A percentile compares a stretch with the other conserved stretches of the same genome.
Evolutionary conservation across 768 basidiomycete genomes (phyloP).

Genomic region (Nidularia pulvinata): DNA sequence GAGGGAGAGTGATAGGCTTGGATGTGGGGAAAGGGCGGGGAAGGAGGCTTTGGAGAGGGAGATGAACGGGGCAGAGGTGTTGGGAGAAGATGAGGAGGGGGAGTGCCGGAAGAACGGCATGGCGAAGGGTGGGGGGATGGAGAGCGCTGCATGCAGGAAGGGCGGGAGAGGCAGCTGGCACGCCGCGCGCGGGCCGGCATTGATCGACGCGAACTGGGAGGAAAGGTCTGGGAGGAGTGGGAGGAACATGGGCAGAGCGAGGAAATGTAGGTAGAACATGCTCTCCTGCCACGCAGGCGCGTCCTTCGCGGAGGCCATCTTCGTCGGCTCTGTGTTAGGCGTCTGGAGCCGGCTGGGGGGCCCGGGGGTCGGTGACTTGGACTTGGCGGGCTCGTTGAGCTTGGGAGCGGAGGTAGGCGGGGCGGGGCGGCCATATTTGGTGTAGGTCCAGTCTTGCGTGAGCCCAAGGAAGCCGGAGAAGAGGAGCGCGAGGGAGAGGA

Average conservation of each 20-base stretch:
- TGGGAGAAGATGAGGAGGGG: constrained; percentile 13
- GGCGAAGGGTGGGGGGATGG: constrained; percentile 29
- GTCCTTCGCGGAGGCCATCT: too few relatives aligned
- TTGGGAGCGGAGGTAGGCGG: constrained; percentile 5
- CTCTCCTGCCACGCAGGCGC: constrained; percentile 76
- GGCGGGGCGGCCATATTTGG: constrained; percentile 29
- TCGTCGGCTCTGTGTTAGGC: too few relatives aligned
- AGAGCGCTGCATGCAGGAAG: constrained; percentile 20
- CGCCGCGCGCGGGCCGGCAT: constrained; percentile 31
- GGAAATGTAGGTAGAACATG: constrained; percentile 89
- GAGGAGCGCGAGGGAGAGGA: constrained; percentile 77
- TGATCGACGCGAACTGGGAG: constrained; percentile 41
- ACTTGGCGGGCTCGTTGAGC: not conserved
- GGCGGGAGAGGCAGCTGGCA: constrained; percentile 20
- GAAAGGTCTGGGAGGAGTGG: constrained; percentile 54
- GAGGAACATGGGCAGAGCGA: constrained; percentile 77
- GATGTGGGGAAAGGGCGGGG: constrained; percentile 14
- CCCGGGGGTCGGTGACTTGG: too few relatives aligned
- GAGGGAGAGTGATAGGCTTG: constrained; percentile 30
- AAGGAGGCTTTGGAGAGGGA: constrained; percentile 8
- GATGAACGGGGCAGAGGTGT: constrained; percentile 12
- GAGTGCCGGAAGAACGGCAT: constrained; percentile 12
- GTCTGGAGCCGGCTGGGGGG: too few relatives aligned
- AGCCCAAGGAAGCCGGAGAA: constrained; percentile 83
- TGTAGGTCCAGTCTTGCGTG: constrained; percentile 80